Conservation (phyloP, 306 rosid species). For the Heteromeles arbutifolia region DNA sequence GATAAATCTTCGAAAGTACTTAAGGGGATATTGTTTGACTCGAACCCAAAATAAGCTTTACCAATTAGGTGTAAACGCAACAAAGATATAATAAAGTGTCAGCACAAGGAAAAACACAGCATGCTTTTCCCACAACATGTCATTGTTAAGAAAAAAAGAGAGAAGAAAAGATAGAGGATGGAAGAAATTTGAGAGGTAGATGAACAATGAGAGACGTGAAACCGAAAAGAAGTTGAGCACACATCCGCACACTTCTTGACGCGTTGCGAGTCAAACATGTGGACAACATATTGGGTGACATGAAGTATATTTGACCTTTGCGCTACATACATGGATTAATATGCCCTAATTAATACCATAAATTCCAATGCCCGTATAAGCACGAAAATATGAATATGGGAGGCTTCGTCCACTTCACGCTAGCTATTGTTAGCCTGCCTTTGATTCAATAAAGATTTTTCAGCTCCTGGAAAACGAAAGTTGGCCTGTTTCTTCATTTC, state of each 20-base stretch:
- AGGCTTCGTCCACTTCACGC: constrained; percentile 3
- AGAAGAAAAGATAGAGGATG: background rate
- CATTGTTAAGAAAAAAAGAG: background rate
- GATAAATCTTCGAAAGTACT: background rate
- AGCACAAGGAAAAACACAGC: background rate
- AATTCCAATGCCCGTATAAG: background rate
- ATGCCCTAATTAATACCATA: background rate
- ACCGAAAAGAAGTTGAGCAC: background rate
- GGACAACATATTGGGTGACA: background rate
- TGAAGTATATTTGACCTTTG: no score
- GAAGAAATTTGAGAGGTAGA: background rate
- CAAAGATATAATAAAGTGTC: background rate
- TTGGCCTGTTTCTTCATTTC: background rate
- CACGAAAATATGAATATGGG: background rate
- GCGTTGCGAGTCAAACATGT: background rate
- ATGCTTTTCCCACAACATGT: background rate
- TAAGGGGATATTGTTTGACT: background rate
- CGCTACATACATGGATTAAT: no score
- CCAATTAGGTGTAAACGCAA: constrained; percentile 3
- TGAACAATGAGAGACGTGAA: background rate
- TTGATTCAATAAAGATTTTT: background rate
- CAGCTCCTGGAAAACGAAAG: constrained; percentile 5
- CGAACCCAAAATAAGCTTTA: background rate
- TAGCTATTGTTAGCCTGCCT: background rate
- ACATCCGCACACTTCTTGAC: background rate